Base-by-base conservation (phyloP, 306 rosid genomes). In the Ormosia semicastrata region DNA sequence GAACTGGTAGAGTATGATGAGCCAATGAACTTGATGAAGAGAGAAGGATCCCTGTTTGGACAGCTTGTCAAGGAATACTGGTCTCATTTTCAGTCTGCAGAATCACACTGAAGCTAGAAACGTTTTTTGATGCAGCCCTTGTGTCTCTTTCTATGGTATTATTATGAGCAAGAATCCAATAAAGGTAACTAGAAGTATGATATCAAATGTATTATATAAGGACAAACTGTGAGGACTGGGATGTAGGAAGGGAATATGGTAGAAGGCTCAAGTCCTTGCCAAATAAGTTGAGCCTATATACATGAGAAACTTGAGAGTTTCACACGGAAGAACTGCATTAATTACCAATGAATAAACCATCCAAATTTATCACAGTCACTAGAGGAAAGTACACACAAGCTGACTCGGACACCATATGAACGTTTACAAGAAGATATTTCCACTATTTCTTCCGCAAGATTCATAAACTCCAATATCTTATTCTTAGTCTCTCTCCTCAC, bases 61-160 rank as follows among this genome's bases (percentile, higher is more conserved):
- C 81, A 86, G 77, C 89, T 91, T 47, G 94, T 91, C 8, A 79
- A 91, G 81, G 92, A 91, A 71, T 91, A 89, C 77, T 91, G 96
- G 92, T 91, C 96, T 76, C 90, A 86, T 84, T 78, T 88, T 37
- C 90, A 86, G 58, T 84, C 88, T 34, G 87, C 88, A 58, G 85
- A 81, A 73, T 88, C 83, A 7, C 79, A 78, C 58, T 91, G 78
- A 86, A 37, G 3, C 11, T 53, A 29, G 37, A 24, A 17, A 15
- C 2, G 1, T 7, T 3, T 24, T 65, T 66, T 14, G 1, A 10
- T 14, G 67, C 47, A 8, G 46, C 58, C 37, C 9, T 43, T 39
- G 29, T 7, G 12, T 65, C 4, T 4, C 29, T 66, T 58, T 57
- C 29, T 41, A 7, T 74, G 37, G 49, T n/a, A 76, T n/a, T 44